These are phyloP conservation scores for Fistulinella prunicolor DNA, from an alignment of 768 basidiomycete genomes.

Conservation along the genomic window DNA sequence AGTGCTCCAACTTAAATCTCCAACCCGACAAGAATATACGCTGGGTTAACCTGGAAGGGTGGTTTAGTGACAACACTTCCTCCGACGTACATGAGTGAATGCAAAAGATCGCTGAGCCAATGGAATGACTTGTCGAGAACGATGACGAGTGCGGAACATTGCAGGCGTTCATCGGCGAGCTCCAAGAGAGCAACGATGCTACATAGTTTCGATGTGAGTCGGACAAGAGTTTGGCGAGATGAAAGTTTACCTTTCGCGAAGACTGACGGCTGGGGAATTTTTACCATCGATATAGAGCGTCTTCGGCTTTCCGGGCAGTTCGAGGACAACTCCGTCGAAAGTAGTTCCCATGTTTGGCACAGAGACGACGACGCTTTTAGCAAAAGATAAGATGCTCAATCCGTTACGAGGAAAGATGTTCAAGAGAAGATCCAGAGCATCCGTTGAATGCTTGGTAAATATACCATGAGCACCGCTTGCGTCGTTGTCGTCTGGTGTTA, in stretches of 20 bases:
- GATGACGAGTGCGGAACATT: slow-evolving; percentile 76
- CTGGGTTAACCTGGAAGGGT: slow-evolving; percentile 69
- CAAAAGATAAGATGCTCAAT: slow-evolving; percentile 62
- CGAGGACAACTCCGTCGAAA: slow-evolving; percentile 78
- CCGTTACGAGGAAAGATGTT: slow-evolving; percentile 75
- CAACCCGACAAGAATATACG: slow-evolving; percentile 81
- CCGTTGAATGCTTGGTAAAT: slow-evolving; percentile 47
- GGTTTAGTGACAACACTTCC: slow-evolving; percentile 82
- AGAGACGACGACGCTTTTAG: slow-evolving; percentile 72
- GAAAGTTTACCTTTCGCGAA: slow-evolving; percentile 71
- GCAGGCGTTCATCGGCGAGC: slow-evolving; percentile 79
- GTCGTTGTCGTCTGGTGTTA: slow-evolving; percentile 72
- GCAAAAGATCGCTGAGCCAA: slow-evolving; percentile 70
- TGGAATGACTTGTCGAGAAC: slow-evolving; percentile 72
- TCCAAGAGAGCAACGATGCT: slow-evolving; percentile 87
- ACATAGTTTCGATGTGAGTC: not conserved
- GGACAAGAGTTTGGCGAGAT: slow-evolving; percentile 5
- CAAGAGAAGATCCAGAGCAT: slow-evolving; percentile 76
- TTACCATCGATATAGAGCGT: slow-evolving; percentile 86
- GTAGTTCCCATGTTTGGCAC: slow-evolving; percentile 62
- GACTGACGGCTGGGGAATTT: slow-evolving; percentile 71
- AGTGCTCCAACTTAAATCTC: slow-evolving; percentile 52
- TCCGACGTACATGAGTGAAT: slow-evolving; percentile 91
- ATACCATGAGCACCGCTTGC: slow-evolving; percentile 40
- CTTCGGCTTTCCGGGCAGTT: slow-evolving; percentile 65